Evolutionary conservation across 495 filamentous ascomycete genomes (phyloP), one percentile per base, ranked within the genome.

Genomic region (Penicillium simplicissimum): DNA sequence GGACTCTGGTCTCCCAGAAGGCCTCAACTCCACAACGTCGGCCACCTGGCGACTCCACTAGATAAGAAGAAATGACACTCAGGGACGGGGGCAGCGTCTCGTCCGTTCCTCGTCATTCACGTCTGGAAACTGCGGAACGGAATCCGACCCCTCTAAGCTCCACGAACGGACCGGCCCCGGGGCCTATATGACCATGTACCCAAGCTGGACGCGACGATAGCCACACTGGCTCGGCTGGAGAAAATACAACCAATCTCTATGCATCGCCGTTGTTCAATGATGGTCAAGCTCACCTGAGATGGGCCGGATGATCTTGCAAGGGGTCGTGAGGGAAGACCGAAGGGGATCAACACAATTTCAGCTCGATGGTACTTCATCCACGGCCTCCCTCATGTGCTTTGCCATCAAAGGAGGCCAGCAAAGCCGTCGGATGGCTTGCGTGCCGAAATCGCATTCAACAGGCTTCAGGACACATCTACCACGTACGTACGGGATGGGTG

Each of bases 391-490:
- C 23, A 48, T 48, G 43, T 17, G 43, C 1, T 48, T 48, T 19
- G 43, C 43, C 43, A 19, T 19, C 43, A 48, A 48, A 48, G 15
- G 17, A 48, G 19, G 43, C 43, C 43, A 0, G 19, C 43, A 19
- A 19, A 17, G 43, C 43, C 17, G 15, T n/a, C 15, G 15, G 43
- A 17, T 48, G 43, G 43, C 17, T 48, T 17, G 17, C 43, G 15
- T 48, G 8, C n/a, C 14, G 52, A 55, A 7, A 17, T 9, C 14
- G 33, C 52, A 36, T 8, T 2, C 6, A 55, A 36, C 33, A 36
- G 52, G 33, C 17, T 36, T 56, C 53, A 37, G 59, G 54, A 61
- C 42, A 52, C 53, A n/a, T 67, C 1, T 33, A 45, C 36, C 57
- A n/a, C n/a, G n/a, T n/a, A 52, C 17, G n/a, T 36, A 52, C 35